These are phyloP conservation scores for Umbelopsis ramanniana DNA, from an alignment of 192 early-diverging fungal genomes.

Conservation along the genomic window DNA sequence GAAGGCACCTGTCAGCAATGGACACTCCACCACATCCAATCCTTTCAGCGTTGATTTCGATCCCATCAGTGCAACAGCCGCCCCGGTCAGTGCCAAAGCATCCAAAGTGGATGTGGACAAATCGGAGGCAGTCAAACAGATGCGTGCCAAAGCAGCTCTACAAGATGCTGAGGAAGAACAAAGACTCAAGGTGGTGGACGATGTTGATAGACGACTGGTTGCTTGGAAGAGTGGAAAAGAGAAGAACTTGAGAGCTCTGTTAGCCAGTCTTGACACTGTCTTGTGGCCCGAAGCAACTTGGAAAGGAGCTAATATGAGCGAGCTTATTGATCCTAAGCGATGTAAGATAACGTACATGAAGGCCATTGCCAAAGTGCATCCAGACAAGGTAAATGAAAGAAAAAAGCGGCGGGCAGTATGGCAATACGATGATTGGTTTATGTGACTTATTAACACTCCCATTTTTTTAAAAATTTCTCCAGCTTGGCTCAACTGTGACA, in stretches of 20 bases:
- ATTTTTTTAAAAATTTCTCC: background rate
- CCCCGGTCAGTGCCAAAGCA: background rate
- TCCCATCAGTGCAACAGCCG: constrained; percentile 1
- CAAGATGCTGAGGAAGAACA: constrained; percentile 77
- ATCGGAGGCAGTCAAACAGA: constrained; percentile 66
- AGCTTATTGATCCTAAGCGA: constrained; percentile 82
- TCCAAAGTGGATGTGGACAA: constrained; percentile 15
- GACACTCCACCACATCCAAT: background rate
- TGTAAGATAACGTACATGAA: constrained; percentile 94
- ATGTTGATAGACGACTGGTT: constrained; percentile 74
- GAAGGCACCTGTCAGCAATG: background rate
- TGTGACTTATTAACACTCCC: no score
- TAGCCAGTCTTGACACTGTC: constrained; percentile 77
- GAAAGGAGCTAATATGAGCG: constrained; percentile 77
- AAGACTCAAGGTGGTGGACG: constrained; percentile 74
- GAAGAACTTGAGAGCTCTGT: constrained; percentile 86
- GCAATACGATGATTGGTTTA: no score
- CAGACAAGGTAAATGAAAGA: constrained; percentile 77
- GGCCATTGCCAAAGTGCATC: constrained; percentile 92
- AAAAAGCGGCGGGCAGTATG: no score
- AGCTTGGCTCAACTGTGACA: constrained; percentile 52
- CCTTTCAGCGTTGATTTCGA: constrained; percentile 16
- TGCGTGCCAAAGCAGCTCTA: constrained; percentile 74
- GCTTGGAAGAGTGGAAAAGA: constrained; percentile 88
- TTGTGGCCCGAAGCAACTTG: constrained; percentile 77